phyloP scores from a whole-genome alignment of 805 yeast genomes.

The Zygoascus biomembranicola region DNA sequence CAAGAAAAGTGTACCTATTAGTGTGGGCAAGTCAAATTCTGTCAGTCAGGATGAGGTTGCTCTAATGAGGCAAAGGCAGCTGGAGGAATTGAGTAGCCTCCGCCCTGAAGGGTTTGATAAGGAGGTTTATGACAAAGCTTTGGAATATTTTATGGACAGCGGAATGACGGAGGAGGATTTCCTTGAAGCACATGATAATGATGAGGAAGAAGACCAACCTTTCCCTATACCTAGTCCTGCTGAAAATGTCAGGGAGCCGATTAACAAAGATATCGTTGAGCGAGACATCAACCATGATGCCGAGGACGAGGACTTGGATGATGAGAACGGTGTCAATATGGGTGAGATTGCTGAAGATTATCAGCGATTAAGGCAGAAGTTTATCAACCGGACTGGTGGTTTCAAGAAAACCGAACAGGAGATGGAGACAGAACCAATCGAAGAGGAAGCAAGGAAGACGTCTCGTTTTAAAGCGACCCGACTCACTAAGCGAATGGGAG shows the following conservation, averaged over 20 bases:
- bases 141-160: constrained; percentile 11
- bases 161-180: constrained; percentile 18
- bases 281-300: constrained; percentile 13
- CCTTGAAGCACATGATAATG: constrained; percentile 20
- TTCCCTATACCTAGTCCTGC: background rate
- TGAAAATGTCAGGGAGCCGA: constrained; percentile 15
- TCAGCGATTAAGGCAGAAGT: constrained; percentile 43
- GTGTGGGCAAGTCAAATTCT: background rate
- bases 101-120: background rate
- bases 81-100: background rate
- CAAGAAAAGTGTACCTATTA: background rate
- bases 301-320: constrained; percentile 22
- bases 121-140: constrained; percentile 15
- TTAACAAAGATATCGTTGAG: constrained; percentile 36
- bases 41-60: background rate
- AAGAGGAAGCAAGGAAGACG: constrained; percentile 46
- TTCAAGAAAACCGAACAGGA: constrained; percentile 40
- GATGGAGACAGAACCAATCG: constrained; percentile 58
- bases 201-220: constrained; percentile 17
- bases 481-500: constrained; percentile 8
- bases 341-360: constrained; percentile 50
- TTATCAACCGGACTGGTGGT: constrained; percentile 43
- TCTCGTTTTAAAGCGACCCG: constrained; percentile 64
- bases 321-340: constrained; percentile 32
- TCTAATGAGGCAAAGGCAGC: background rate